A percentile compares a stretch with the other conserved stretches of the same genome.
Evolutionary conservation across 768 basidiomycete species (phyloP).

Genomic region (Mycena sanguinolenta): DNA sequence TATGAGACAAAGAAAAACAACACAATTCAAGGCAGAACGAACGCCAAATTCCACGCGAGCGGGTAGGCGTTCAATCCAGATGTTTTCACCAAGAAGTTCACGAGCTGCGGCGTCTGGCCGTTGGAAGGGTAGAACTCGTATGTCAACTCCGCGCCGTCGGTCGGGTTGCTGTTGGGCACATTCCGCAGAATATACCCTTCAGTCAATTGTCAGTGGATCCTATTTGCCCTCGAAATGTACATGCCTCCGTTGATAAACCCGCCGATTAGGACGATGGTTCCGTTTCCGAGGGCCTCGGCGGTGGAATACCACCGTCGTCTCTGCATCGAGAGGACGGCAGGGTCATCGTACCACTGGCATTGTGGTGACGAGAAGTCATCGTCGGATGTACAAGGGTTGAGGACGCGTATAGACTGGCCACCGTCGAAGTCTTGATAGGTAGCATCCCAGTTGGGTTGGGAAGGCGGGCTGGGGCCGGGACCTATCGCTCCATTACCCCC

Average conservation of each 20-base stretch:
- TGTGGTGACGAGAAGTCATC: constrained; percentile 60
- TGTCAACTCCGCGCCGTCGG: constrained; percentile 81
- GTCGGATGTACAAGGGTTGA: constrained; percentile 76
- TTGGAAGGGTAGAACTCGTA: constrained; percentile 88
- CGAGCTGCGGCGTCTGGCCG: constrained; percentile 59
- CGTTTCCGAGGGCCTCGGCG: constrained; percentile 82
- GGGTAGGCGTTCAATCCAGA: constrained; percentile 86
- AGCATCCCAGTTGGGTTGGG: constrained; percentile 71
- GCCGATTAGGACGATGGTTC: constrained; percentile 84
- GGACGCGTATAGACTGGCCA: constrained; percentile 80
- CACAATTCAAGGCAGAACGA: not conserved
- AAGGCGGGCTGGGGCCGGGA: constrained; percentile 67
- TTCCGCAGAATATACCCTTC: constrained; percentile 77
- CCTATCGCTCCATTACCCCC: constrained; percentile 85
- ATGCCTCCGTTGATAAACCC: constrained; percentile 76
- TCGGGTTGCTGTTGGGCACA: constrained; percentile 74
- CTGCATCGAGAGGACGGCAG: constrained; percentile 71
- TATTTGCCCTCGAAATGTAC: not conserved
- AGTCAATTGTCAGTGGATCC: not conserved
- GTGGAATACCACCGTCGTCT: constrained; percentile 82
- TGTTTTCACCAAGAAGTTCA: constrained; percentile 78
- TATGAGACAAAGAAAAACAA: not conserved
- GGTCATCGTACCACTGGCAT: constrained; percentile 83
- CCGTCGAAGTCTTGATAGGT: constrained; percentile 87
- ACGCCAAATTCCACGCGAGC: constrained; percentile 74